Evolutionary conservation across 164 flowering plant species (phyloP), one percentile per base, ranked within the genome.

Genomic region (Cinnamomum micranthum): DNA sequence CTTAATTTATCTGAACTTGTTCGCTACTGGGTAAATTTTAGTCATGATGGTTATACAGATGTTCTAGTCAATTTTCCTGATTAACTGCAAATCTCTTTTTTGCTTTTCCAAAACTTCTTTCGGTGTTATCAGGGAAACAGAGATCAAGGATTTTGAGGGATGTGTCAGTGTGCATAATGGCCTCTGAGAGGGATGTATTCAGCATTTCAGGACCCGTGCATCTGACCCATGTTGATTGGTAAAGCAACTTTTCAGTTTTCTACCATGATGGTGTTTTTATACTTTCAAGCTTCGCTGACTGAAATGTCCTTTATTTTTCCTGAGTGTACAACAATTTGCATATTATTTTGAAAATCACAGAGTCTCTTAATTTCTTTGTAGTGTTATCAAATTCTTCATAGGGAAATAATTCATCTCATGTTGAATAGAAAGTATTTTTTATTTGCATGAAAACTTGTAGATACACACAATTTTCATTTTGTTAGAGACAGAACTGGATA

Each of bases 191-290:
- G 84, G 93, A 94, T 76, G 35, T 77, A 69, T 92, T 91, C 75
- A 62, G 79, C 69, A 83, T 85, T 73, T 85, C 90, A 15, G 98
- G 98, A 78, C 97, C 98, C 6, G 73, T 83, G 33, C 87, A 91
- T 78, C 84, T 92, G 25, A 82, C 91, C 35, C 60, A 67, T 31
- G 78, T 91, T 72, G 93, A 94, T 78, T 94, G 98, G 98, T 94
- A 80, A 72, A 86, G 50, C 14, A 11, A 6, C 7, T 31, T 60
- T 24, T 28, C 64, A 69, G 4, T 22, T 74, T 12, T 28, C n/a
- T 64, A 14, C 11, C 1, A 28, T 55, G 60, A 19, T 55, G 60
- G n/a, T 55, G 20, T 55, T 55, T 55, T 9, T 4, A 4, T 55
- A 20, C 6, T 55, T 55, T 14, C 60, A 55, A 55, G 13, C 17